A percentile compares a stretch with the other conserved stretches of the same genome.
phyloP scores from a whole-genome alignment of 176 grass and related monocot genomes.

The Eragrostis nindensis region DNA sequence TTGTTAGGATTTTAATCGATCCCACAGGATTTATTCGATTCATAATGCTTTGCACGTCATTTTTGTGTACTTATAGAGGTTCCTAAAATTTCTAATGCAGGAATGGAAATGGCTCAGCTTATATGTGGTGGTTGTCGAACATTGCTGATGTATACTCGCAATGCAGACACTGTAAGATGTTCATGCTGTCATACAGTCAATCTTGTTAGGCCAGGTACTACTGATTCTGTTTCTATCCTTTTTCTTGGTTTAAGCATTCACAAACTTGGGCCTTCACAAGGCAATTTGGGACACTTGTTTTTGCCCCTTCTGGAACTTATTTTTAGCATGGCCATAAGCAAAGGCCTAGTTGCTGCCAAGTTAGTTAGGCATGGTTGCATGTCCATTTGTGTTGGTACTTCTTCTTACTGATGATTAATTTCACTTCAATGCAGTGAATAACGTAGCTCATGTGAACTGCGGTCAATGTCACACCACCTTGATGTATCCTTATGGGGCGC shows the following conservation, averaged over 20 bases:
- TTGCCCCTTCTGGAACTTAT: not conserved
- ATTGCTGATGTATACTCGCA: slow-evolving; percentile 81
- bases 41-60: not conserved
- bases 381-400: slow-evolving; percentile 9
- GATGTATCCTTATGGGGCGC: slow-evolving; percentile 90
- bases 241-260: not conserved
- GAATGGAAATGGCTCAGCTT: slow-evolving; percentile 85
- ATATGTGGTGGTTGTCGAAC: slow-evolving; percentile 87
- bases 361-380: not conserved
- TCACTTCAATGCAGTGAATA: slow-evolving; percentile 64
- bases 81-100: slow-evolving; percentile 47
- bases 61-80: slow-evolving; percentile 30
- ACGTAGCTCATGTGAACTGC: slow-evolving; percentile 75
- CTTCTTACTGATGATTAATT: slow-evolving; percentile 29
- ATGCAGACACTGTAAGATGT: slow-evolving; percentile 78
- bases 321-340: not conserved
- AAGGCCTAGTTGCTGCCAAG: not conserved
- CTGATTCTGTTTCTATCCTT: not conserved
- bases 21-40: too few relatives aligned
- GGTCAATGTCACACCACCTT: slow-evolving; percentile 69
- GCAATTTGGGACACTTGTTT: not conserved
- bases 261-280: not conserved
- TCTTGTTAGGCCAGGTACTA: slow-evolving; percentile 75
- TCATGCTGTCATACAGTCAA: slow-evolving; percentile 90
- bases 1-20: too few relatives aligned